These are phyloP conservation scores for Rhizoclosmatium globosum DNA, from an alignment of 192 early-diverging fungal species.

Conservation along the genomic window DNA sequence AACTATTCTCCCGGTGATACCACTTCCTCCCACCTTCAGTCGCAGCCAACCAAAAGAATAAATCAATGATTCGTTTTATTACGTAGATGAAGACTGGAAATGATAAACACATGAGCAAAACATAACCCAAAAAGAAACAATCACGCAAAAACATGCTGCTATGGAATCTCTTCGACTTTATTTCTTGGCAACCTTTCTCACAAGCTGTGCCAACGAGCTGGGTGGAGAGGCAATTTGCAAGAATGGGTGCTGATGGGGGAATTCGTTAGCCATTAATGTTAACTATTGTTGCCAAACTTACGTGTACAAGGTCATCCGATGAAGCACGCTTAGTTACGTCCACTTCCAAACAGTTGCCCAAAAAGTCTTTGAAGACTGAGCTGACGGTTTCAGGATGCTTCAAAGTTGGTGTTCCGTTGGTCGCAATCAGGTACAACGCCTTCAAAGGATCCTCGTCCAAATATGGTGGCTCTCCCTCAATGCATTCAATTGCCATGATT, in stretches of 20 bases:
- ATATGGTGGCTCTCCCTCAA: conserved; percentile 64
- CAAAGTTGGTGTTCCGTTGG: conserved; percentile 91
- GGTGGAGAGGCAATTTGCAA: conserved; percentile 83
- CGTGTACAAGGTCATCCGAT: conserved; percentile 78
- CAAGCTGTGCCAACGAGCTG: conserved; percentile 80
- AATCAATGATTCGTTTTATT: too few species aligned
- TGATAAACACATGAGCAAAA: too few species aligned
- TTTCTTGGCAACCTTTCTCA: conserved; percentile 59
- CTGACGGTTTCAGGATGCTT: conserved; percentile 87
- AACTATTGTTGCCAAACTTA: background rate
- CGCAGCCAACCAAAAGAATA: too few species aligned
- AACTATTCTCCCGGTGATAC: conserved; percentile 18
- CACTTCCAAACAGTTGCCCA: conserved; percentile 89
- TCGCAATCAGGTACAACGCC: conserved; percentile 75
- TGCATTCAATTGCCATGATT: conserved; percentile 69
- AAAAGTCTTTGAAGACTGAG: conserved; percentile 86
- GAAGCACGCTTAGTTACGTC: conserved; percentile 86
- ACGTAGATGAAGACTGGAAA: too few species aligned
- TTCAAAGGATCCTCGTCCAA: conserved; percentile 91
- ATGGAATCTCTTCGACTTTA: conserved; percentile 9
- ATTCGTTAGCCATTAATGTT: background rate
- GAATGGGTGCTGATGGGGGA: conserved; percentile 77
- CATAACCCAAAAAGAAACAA: too few species aligned
- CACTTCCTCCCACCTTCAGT: background rate
- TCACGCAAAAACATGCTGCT: background rate